phyloP scores from a whole-genome alignment of 768 basidiomycete species.

The Gloeopeniophorella convolvens region DNA sequence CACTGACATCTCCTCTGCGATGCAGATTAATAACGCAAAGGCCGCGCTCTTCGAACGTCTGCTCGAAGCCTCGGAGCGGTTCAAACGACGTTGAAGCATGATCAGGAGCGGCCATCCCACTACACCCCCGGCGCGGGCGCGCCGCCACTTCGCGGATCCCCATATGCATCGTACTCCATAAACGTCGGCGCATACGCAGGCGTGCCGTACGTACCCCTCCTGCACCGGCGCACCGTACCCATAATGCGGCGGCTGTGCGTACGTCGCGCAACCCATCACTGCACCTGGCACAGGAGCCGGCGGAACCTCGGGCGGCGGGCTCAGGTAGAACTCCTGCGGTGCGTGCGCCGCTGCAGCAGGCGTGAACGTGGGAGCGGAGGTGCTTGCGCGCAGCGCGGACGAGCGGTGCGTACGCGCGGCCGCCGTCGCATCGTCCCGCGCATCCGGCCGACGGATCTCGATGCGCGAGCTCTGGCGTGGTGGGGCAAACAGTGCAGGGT shows the following conservation, averaged over 20 bases:
- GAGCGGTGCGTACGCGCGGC: too few relatives aligned
- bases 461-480: constrained; percentile 66
- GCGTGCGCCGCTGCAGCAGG: constrained; percentile 3
- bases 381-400: constrained; percentile 35
- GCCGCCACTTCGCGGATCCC: constrained; percentile 4
- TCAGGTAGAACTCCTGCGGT: constrained; percentile 26
- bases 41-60: too few relatives aligned
- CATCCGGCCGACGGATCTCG: constrained; percentile 62
- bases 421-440: too few relatives aligned
- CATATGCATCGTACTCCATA: constrained; percentile 14
- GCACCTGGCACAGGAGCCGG: constrained; percentile 29
- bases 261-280: constrained; percentile 51
- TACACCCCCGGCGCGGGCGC: constrained; percentile 4
- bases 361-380: constrained; percentile 8
- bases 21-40: too few relatives aligned
- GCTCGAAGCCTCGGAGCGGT: too few relatives aligned
- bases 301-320: constrained; percentile 17
- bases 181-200: too few relatives aligned
- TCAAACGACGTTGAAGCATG: too few relatives aligned
- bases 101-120: too few relatives aligned
- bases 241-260: constrained; percentile 26
- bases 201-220: constrained; percentile 7
- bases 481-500: constrained; percentile 65
- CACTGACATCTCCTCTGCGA: too few relatives aligned
- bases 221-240: constrained; percentile 6